Base-by-base conservation (phyloP, 352 stramenopile species). In the Pythium myriotylum region DNA sequence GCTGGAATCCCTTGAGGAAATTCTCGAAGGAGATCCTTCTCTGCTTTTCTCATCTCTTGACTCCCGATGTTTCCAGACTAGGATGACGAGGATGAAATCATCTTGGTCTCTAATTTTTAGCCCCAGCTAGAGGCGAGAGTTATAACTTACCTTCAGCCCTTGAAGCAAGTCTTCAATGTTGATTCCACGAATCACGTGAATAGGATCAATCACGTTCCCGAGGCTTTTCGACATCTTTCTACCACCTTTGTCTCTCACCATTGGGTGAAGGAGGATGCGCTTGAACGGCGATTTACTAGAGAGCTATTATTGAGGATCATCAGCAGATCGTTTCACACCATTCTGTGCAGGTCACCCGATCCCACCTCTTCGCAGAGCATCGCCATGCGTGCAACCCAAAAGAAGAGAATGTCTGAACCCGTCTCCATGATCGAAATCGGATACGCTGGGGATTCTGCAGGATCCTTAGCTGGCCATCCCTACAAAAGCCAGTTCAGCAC, bases 141-240 rank as follows among this genome's bases (percentile, higher is more conserved):
- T n/a, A n/a, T n/a, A n/a, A 35, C 29, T 35, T 35, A 35, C 85
- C 62, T 96, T 79, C 17, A 99, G 81, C 68, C 98, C 97, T 3
- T 77, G 68, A 35, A 99, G 77, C 42, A 99, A 75, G 23, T 88
- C 73, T 9, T 98, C 84, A 2, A 99, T 85, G 17, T 82, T 92
- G 62, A 97, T 98, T 49, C 98, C 98, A 66, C 97, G 79, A 58
- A 99, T 99, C 5, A 99, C 89, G 71, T 99, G 95, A 32, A 99
- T 79, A 17, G 98, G 98, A 70, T 99, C 97, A 51, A 99, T 98
- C 24, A 99, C 97, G 68, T 99, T 99, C 52, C 98, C 98, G 16
- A 99, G 82, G 58, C 94, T 98, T 79, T 99, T 99, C 32, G 94
- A 99, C 98, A 99, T 99, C 75, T 99, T 99, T 24, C 97, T 86